These are phyloP conservation scores for Hypoxylon lienhwacheense DNA, from an alignment of 495 filamentous ascomycete genomes.

Conservation along the genomic window DNA sequence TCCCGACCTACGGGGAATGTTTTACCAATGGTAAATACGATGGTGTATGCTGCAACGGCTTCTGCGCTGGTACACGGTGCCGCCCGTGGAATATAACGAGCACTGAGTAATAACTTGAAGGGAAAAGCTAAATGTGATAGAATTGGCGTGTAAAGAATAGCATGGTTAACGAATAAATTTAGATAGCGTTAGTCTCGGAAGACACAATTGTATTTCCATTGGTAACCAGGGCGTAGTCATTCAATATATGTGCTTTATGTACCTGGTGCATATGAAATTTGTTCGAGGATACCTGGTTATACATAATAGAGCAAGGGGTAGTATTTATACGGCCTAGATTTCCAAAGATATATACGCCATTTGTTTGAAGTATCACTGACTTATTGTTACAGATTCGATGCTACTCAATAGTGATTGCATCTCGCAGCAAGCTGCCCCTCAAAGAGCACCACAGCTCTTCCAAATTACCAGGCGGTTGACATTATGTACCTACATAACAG, in stretches of 20 bases:
- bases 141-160: neutral
- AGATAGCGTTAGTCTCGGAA: neutral
- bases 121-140: neutral
- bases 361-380: no score
- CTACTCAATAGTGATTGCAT: no score
- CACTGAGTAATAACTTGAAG: neutral
- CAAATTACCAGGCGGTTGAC: neutral
- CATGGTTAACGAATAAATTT: neutral
- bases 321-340: no score
- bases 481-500: neutral
- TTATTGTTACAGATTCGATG: no score
- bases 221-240: neutral
- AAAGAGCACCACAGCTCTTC: neutral
- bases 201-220: neutral
- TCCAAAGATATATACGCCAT: no score
- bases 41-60: slow-evolving; percentile 25
- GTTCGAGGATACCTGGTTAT: no score
- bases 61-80: slow-evolving; percentile 23
- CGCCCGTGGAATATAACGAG: slow-evolving; percentile 21
- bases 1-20: slow-evolving; percentile 17
- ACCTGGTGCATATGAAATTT: no score
- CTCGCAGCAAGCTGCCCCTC: no score
- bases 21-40: slow-evolving; percentile 16
- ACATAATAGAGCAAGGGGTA: no score
- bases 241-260: neutral